phyloP scores from a whole-genome alignment of 169 alveolate species.

The Sarcocystis neurona region DNA sequence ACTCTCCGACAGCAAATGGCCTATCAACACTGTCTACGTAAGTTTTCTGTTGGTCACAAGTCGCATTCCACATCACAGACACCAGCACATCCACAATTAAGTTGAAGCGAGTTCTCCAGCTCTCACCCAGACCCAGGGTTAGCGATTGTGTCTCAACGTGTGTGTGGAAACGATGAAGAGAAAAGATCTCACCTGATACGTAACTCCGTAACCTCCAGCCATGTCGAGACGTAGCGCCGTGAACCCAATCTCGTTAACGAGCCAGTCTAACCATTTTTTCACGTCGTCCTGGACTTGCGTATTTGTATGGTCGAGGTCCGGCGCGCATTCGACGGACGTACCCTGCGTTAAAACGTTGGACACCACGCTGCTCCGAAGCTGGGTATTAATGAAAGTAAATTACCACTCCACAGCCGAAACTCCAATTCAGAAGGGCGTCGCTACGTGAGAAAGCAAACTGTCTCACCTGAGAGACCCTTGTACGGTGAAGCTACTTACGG shows the following conservation, averaged over 20 bases:
- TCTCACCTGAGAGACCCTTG: not conserved
- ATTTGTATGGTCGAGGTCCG: conserved; percentile 46
- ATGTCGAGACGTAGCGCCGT: conserved; percentile 34
- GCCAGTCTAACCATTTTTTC: conserved; percentile 23
- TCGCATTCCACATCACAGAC: too few relatives aligned
- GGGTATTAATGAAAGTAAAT: too few relatives aligned
- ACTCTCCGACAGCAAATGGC: conserved; percentile 55
- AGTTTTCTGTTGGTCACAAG: too few relatives aligned
- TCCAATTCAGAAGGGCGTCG: too few relatives aligned
- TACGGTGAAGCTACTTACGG: not conserved
- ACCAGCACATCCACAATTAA: too few relatives aligned
- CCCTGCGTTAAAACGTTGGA: not conserved
- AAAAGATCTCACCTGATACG: conserved; percentile 16
- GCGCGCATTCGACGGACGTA: conserved; percentile 43
- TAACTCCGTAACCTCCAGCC: conserved; percentile 49
- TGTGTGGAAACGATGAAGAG: too few relatives aligned
- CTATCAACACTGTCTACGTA: conserved; percentile 31
- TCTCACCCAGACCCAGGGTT: too few relatives aligned
- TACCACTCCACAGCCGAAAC: too few relatives aligned
- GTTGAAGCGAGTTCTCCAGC: too few relatives aligned
- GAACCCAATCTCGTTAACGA: conserved; percentile 34
- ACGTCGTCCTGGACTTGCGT: conserved; percentile 29
- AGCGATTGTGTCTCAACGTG: too few relatives aligned
- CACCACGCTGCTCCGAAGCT: too few relatives aligned
- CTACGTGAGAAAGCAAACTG: not conserved